Evolutionary conservation across 352 stramenopile species (phyloP).

Genomic region (Phytopythium aichiense): DNA sequence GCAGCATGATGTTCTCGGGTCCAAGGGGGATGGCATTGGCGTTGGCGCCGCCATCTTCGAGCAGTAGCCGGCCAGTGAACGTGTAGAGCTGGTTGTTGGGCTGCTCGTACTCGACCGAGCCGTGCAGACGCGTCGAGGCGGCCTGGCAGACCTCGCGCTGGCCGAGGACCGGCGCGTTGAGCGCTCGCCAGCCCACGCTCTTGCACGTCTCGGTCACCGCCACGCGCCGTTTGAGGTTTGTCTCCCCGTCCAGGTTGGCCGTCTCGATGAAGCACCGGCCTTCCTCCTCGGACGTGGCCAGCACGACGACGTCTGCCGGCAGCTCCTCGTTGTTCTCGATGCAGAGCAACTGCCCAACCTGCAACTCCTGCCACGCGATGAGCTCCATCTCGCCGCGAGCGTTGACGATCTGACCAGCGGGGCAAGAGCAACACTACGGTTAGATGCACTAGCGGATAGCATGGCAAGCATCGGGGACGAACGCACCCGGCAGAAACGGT

Average conservation of each 20-base stretch:
- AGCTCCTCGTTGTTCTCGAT: conserved; percentile 82
- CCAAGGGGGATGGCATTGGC: conserved; percentile 24
- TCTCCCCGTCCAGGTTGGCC: conserved; percentile 85
- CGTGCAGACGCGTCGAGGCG: conserved; percentile 23
- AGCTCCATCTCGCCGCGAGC: conserved; percentile 30
- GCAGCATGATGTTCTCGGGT: conserved; percentile 89
- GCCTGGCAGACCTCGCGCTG: conserved; percentile 27
- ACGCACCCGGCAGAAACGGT: conserved; percentile 39
- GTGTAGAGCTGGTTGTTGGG: conserved; percentile 79
- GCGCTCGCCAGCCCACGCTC: conserved; percentile 25
- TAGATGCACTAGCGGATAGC: not conserved
- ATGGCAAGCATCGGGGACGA: not conserved
- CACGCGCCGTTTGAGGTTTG: conserved; percentile 79
- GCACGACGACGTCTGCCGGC: conserved; percentile 86
- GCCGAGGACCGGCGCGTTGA: conserved; percentile 22
- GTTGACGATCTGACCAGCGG: conserved; percentile 35
- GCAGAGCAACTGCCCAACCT: conserved; percentile 73
- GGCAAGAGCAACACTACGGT: not conserved
- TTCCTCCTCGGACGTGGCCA: conserved; percentile 69
- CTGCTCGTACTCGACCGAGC: conserved; percentile 64
- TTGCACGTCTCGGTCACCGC: conserved; percentile 40
- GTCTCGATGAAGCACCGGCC: conserved; percentile 84
- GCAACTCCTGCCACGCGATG: conserved; percentile 66
- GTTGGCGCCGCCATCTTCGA: conserved; percentile 18
- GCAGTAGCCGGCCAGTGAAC: conserved; percentile 56